phyloP scores from a whole-genome alignment of 768 basidiomycete genomes.

The Pisolithus sp. region DNA sequence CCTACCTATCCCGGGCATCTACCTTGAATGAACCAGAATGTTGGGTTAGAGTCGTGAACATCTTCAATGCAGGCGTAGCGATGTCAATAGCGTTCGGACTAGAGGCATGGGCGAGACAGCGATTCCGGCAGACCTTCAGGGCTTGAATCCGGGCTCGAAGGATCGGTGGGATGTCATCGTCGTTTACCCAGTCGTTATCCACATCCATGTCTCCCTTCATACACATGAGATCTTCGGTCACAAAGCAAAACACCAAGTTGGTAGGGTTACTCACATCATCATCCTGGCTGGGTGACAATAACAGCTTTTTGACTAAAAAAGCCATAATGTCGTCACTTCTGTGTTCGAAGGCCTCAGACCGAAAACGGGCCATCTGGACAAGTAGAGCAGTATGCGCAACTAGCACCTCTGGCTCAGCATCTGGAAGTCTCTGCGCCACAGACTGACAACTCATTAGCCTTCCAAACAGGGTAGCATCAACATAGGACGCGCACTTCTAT shows the following conservation, averaged over 20 bases:
- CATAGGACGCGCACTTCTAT: conserved; percentile 49
- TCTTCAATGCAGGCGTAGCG: conserved; percentile 67
- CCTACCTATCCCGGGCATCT: conserved; percentile 46
- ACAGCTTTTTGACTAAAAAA: conserved; percentile 63
- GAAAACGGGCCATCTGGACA: conserved; percentile 62
- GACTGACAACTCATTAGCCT: conserved; percentile 34
- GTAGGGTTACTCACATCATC: conserved; percentile 36
- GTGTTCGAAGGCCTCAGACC: conserved; percentile 69
- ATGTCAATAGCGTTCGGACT: conserved; percentile 57
- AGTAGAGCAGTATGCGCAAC: conserved; percentile 68
- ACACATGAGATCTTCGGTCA: not conserved
- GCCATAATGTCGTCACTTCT: conserved; percentile 69
- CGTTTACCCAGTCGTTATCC: conserved; percentile 73
- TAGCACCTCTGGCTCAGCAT: conserved; percentile 43
- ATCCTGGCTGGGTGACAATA: conserved; percentile 49
- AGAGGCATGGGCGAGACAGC: conserved; percentile 62
- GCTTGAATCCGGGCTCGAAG: conserved; percentile 67
- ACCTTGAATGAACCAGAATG: conserved; percentile 61
- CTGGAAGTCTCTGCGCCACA: conserved; percentile 47
- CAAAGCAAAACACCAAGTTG: not conserved
- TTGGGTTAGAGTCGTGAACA: conserved; percentile 67
- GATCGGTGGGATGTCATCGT: conserved; percentile 49
- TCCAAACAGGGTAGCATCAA: not conserved
- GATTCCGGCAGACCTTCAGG: conserved; percentile 77
- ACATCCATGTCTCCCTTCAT: conserved; percentile 50